Evolutionary conservation across 2,329 filamentous ascomycete genomes (phyloP).

Genomic region (Metarhizium humberi): DNA sequence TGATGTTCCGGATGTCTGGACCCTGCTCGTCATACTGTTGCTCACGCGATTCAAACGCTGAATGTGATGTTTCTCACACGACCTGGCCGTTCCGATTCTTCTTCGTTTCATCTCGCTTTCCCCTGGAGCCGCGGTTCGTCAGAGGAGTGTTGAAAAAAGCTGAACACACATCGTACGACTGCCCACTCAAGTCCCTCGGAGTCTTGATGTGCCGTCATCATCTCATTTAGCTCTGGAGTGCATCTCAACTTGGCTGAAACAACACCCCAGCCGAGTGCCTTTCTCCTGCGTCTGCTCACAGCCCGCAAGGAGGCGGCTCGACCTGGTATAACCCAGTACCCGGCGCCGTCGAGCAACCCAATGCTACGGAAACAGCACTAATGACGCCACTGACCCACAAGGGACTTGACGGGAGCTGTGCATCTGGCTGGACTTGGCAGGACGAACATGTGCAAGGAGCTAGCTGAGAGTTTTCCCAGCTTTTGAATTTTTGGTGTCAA

Average conservation of each 20-base stretch:
- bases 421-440: background rate
- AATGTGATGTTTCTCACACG: background rate
- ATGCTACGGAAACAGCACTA: background rate
- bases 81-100: background rate
- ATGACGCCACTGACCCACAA: slow-evolving; percentile 2
- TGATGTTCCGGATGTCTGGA: too few relatives aligned
- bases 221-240: background rate
- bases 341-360: background rate
- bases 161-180: too few relatives aligned
- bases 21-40: background rate
- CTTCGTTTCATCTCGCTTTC: background rate
- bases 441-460: background rate
- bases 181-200: too few relatives aligned
- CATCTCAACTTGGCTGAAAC: background rate
- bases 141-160: too few relatives aligned
- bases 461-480: background rate
- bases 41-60: background rate
- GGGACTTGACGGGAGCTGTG: background rate
- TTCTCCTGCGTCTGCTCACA: too few relatives aligned
- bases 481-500: background rate
- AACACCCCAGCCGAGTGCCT: background rate
- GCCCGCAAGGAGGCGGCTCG: background rate
- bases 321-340: background rate
- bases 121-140: background rate
- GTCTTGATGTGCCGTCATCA: background rate